Evolutionary conservation across 768 basidiomycete species (phyloP).

Genomic region (Sarcomyxa edulis): DNA sequence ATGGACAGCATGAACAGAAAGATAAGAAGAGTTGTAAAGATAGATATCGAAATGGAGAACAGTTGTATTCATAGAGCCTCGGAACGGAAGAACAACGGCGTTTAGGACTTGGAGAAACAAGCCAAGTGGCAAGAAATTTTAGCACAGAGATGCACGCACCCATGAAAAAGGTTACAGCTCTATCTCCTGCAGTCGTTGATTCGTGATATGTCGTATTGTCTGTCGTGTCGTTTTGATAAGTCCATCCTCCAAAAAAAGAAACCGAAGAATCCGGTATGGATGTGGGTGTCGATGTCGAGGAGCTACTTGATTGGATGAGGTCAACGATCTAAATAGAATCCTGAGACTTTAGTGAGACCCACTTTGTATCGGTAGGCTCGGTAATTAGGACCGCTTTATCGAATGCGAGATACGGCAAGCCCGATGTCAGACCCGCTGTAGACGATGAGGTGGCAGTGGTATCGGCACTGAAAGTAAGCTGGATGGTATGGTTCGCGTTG

Average conservation of each 20-base stretch:
- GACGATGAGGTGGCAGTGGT: slow-evolving; percentile 14
- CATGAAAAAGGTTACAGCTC: slow-evolving; percentile 34
- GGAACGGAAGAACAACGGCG: neutral
- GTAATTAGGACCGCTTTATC: slow-evolving; percentile 55
- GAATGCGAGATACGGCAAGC: slow-evolving; percentile 53
- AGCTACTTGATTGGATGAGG: neutral
- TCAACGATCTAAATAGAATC: neutral
- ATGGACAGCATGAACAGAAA: no score
- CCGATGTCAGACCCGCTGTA: no score
- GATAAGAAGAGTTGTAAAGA: neutral
- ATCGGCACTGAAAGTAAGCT: slow-evolving; percentile 41
- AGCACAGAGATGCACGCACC: slow-evolving; percentile 30
- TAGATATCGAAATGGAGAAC: neutral
- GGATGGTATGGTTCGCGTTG: slow-evolving; percentile 48
- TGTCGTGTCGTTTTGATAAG: slow-evolving; percentile 20
- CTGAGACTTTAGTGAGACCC: no score
- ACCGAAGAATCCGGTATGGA: slow-evolving; percentile 1
- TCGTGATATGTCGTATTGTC: slow-evolving; percentile 15
- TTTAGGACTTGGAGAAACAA: neutral
- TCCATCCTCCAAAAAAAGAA: slow-evolving; percentile 53
- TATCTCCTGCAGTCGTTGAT: slow-evolving; percentile 39
- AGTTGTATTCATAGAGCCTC: neutral
- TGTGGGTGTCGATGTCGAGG: neutral
- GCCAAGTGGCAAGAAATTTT: neutral
- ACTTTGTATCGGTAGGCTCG: no score